Conservation (phyloP, 1,139 yeast genomes). For the Petasospora rhodanensis region DNA sequence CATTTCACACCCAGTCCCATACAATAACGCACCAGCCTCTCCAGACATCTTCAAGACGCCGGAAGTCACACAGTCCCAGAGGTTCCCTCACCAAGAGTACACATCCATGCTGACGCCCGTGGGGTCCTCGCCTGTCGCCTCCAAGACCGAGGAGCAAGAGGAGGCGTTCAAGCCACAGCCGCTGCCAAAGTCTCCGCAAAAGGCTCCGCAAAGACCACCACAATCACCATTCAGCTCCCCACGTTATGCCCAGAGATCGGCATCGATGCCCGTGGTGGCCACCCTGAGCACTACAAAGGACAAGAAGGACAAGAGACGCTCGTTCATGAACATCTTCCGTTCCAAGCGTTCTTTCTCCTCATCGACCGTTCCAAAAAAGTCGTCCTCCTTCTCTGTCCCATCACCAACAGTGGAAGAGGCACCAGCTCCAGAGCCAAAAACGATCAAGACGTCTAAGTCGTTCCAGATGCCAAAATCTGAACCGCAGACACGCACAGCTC, state of each 20-base stretch:
- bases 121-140: slow-evolving; percentile 3
- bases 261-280: slow-evolving; percentile 21
- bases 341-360: slow-evolving; percentile 22
- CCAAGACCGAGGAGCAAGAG: too few relatives aligned
- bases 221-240: too few relatives aligned
- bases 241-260: slow-evolving; percentile 21
- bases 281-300: slow-evolving; percentile 1
- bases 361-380: slow-evolving; percentile 11
- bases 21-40: too few relatives aligned
- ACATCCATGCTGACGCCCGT: slow-evolving; percentile 13
- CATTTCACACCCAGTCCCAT: too few relatives aligned
- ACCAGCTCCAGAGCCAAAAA: slow-evolving; percentile 1
- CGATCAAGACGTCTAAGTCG: slow-evolving; percentile 15
- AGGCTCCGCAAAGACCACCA: too few relatives aligned
- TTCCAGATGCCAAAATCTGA: slow-evolving; percentile 8
- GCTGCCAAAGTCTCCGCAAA: slow-evolving; percentile 8
- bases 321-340: slow-evolving; percentile 32
- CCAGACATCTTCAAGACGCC: slow-evolving; percentile 27
- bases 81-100: slow-evolving; percentile 11
- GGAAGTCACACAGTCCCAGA: slow-evolving; percentile 13
- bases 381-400: slow-evolving; percentile 8
- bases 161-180: slow-evolving; percentile 8
- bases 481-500: slow-evolving; percentile 12
- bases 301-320: slow-evolving; percentile 27
- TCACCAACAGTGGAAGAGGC: slow-evolving; percentile 7